Base-by-base conservation (phyloP, 345 rosid species). In the Raphanus sativus region DNA sequence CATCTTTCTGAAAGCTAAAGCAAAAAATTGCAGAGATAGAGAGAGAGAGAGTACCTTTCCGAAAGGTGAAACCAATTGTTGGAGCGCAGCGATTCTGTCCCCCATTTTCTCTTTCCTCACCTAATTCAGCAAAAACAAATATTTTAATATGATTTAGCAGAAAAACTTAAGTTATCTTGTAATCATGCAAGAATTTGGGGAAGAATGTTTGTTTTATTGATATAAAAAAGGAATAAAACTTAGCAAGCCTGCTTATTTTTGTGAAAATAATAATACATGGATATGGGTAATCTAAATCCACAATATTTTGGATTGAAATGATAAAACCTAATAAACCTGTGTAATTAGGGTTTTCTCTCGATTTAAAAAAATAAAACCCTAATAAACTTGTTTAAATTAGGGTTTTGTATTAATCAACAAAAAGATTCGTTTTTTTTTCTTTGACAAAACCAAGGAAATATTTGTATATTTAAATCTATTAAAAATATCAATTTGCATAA, bases 21-120 rank as follows among this genome's bases (percentile, higher is more conserved):
- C 80, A 50, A 65, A 77, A 75, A 30, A 21, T 52, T 58, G 67
- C 74, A 70, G 75, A 54, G 55, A 73, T 26, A 60, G 63, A 71
- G 68, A 82, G 68, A 82, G 65, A 71, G 30, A 78, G 81, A 78
- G 81, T 81, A 93, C 99, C 95, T 96, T 96, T 91, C 99, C 99
- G 78, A 91, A 96, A 93, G 99, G 99, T 66, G 98, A 90, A 86
- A 96, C 98, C 88, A 96, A 90, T 91, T 96, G 99, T 88, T 96
- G 99, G 75, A 96, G 99, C 67, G 98, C 93, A 85, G 98, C 94
- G 92, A 96, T 96, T 93, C 97, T 91, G 98, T 96, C 99, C 88
- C 98, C 98, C 97, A 90, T 91, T 87, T 96, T 96, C 90, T 91
- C 98, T 88, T 93, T 96, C 86, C 93, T 91, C 86, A 87, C 99